These are phyloP conservation scores for Apophysomyces sp. DNA, from an alignment of 371 early-diverging fungal genomes.

Conservation along the genomic window DNA sequence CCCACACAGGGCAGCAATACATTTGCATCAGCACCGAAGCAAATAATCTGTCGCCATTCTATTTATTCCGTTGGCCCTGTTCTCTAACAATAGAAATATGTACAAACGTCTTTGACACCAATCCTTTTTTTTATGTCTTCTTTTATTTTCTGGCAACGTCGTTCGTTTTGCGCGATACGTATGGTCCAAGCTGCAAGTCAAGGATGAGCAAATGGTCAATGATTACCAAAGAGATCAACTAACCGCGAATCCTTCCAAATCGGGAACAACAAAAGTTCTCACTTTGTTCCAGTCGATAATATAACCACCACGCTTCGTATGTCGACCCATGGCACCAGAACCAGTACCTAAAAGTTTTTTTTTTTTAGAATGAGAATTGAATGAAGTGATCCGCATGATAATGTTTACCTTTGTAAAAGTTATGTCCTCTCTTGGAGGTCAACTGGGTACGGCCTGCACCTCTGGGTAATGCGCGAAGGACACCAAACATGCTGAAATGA, in stretches of 20 bases:
- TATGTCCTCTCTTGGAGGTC: conserved; percentile 80
- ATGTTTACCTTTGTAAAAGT: conserved; percentile 76
- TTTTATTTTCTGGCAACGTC: conserved; percentile 5
- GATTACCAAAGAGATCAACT: background rate
- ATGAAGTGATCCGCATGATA: background rate
- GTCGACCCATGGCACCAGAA: conserved; percentile 82
- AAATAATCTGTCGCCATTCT: too few species aligned
- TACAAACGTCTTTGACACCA: background rate
- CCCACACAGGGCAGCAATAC: too few species aligned
- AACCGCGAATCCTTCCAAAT: conserved; percentile 72
- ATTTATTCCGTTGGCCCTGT: too few species aligned
- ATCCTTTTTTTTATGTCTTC: background rate
- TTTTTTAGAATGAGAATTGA: background rate
- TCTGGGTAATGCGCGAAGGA: conserved; percentile 68
- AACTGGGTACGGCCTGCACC: conserved; percentile 77
- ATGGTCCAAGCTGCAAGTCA: conserved; percentile 58
- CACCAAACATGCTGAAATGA: conserved; percentile 61
- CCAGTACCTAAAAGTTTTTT: conserved; percentile 76
- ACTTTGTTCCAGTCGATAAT: conserved; percentile 73
- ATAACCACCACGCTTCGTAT: conserved; percentile 79
- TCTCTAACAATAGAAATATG: too few species aligned
- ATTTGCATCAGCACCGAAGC: too few species aligned
- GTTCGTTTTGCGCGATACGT: conserved; percentile 64
- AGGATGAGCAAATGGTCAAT: background rate
- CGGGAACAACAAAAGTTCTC: conserved; percentile 80